A percentile compares a stretch with the other conserved stretches of the same genome.
These are phyloP conservation scores for Antitrichia curtipendula DNA, from an alignment of 225 moss, liverwort and hornwort species.

Conservation along the genomic window DNA sequence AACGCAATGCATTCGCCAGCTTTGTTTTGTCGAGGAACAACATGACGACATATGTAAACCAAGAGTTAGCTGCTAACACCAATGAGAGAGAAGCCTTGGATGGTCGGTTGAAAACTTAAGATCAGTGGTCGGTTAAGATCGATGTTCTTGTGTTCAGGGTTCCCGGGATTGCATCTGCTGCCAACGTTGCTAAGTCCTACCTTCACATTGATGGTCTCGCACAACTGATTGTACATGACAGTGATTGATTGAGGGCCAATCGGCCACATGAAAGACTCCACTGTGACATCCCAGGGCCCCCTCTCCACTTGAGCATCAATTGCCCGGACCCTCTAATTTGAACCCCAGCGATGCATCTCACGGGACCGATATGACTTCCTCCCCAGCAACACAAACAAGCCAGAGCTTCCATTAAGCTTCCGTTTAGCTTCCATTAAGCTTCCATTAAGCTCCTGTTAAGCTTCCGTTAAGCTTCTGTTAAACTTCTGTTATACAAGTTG, in stretches of 20 bases:
- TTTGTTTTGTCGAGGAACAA: not conserved
- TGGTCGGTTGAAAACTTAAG: accelerated
- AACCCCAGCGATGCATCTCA: not conserved
- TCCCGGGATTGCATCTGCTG: not conserved
- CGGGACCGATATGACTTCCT: too few relatives aligned
- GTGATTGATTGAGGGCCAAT: not conserved
- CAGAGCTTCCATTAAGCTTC: too few relatives aligned
- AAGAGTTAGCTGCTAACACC: too few relatives aligned
- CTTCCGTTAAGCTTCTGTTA: too few relatives aligned
- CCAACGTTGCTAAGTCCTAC: not conserved
- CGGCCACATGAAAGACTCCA: not conserved
- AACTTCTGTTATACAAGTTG: too few relatives aligned
- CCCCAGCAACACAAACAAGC: too few relatives aligned
- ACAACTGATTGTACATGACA: too few relatives aligned
- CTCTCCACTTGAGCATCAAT: not conserved
- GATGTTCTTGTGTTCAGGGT: not conserved
- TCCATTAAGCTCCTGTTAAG: too few relatives aligned
- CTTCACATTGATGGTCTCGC: too few relatives aligned
- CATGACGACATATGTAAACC: not conserved
- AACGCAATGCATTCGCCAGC: not conserved
- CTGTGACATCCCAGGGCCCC: not conserved
- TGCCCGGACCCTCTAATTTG: too few relatives aligned
- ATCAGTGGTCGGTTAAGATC: too few relatives aligned
- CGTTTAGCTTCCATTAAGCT: too few relatives aligned
- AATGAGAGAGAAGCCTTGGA: not conserved